Evolutionary conservation across 2,329 filamentous ascomycete species (phyloP).

Genomic region (Colletotrichum echinochloae): DNA sequence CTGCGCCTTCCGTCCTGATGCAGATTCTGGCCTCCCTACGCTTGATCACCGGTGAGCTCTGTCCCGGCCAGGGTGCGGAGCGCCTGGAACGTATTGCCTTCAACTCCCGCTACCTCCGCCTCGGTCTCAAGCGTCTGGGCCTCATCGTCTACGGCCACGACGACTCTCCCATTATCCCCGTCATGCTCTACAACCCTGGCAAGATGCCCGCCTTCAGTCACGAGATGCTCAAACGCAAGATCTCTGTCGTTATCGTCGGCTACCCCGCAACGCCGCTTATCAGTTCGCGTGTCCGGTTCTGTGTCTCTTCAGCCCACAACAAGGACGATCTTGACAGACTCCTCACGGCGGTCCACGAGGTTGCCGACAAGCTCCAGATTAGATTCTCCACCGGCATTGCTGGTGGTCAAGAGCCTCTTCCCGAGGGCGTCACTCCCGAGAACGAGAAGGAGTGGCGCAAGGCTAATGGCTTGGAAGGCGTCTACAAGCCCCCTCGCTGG

Average conservation of each 20-base stretch:
- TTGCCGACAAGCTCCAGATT: constrained; percentile 90
- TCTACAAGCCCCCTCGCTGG: constrained; percentile 85
- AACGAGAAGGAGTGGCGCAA: constrained; percentile 77
- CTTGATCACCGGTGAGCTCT: constrained; percentile 89
- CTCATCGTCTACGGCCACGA: constrained; percentile 98
- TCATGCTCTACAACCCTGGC: constrained; percentile 96
- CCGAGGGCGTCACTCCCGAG: constrained; percentile 77
- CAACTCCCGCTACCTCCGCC: constrained; percentile 97
- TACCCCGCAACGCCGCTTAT: constrained; percentile 97
- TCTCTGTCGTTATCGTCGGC: constrained; percentile 95
- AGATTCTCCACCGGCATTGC: constrained; percentile 98
- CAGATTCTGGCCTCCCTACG: constrained; percentile 90
- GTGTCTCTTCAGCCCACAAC: constrained; percentile 94
- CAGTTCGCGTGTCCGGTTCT: constrained; percentile 94
- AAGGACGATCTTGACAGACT: constrained; percentile 97
- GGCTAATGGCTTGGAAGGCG: constrained; percentile 74
- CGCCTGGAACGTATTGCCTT: constrained; percentile 95
- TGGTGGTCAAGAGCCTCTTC: constrained; percentile 83
- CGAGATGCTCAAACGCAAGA: constrained; percentile 98
- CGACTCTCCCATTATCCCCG: constrained; percentile 95
- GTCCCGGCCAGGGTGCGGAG: constrained; percentile 93
- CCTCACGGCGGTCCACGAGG: constrained; percentile 88
- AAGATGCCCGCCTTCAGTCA: constrained; percentile 99
- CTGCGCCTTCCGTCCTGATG: constrained; percentile 86
- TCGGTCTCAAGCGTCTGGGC: constrained; percentile 95